Evolutionary conservation across 768 basidiomycete species (phyloP), one percentile per base, ranked within the genome.

Genomic region (Plicaturopsis crispa): DNA sequence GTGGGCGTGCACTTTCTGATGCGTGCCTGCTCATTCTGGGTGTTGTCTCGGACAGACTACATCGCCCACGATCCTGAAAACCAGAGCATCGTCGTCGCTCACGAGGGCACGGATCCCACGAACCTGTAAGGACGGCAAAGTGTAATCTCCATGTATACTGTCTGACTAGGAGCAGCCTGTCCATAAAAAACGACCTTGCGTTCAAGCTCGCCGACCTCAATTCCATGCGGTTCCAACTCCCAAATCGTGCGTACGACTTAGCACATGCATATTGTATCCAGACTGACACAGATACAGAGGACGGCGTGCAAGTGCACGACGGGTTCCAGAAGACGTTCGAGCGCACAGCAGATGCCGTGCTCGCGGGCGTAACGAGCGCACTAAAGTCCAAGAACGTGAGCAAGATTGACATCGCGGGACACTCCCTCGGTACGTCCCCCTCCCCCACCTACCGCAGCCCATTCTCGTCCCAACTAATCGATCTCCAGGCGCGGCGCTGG

Each of bases 401-500:
- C 32, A 65, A 63, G 13, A 56, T 70, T 24, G 31, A 57, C 19
- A 53, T 66, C 13, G 59, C 65, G 7, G 68, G 69, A 1, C 68
- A 69, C 42, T 61, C 61, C 30, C 57, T 66, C n/a, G 69, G 64
- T 58, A 30, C n/a, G 50, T 30, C 14, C 3, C 7, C 20, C 6
- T 16, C 6, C 10, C 24, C 11, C 36, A 39, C 28, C n/a, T 31
- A 17, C 16, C 16, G 7, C 23, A 19, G n/a, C n/a, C 18, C 14
- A 8, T n/a, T 19, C 24, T 31, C 23, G 24, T 31, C 24, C 20
- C 31, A 19, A 18, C 16, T 13, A 8, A 17, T 24, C 10, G n/a
- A n/a, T n/a, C n/a, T n/a, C n/a, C 38, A 53, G 63, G 69, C 23
- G 70, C 65, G 7, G 70, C 70, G 2, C 55, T 73, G 28, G 65